These are phyloP conservation scores for Capronia epimyces DNA, from an alignment of 2,329 filamentous ascomycete genomes.

Conservation along the genomic window DNA sequence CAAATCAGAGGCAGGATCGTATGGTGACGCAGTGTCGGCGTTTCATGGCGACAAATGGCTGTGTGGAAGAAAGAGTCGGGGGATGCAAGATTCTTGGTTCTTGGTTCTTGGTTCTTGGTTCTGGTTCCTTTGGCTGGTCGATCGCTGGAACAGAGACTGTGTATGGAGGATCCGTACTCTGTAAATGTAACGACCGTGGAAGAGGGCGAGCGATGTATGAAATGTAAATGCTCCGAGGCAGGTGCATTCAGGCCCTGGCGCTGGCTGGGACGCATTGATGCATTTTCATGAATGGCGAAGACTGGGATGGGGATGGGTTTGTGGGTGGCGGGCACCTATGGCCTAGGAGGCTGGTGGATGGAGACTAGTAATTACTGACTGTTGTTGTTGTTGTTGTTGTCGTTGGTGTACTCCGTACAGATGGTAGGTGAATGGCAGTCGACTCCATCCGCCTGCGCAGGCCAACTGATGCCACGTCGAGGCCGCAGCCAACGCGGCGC, in stretches of 20 bases:
- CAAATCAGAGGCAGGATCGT: conserved; percentile 10
- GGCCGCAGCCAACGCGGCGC: neutral
- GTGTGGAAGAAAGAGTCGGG: neutral
- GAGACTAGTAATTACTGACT: too few relatives aligned
- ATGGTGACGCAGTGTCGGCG: conserved; percentile 17
- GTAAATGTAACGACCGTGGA: too few relatives aligned
- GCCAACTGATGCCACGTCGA: neutral
- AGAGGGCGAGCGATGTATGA: neutral
- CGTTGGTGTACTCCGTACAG: too few relatives aligned
- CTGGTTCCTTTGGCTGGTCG: neutral
- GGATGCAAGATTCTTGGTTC: conserved; percentile 1
- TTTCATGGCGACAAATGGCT: conserved; percentile 10
- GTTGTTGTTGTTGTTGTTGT: too few relatives aligned
- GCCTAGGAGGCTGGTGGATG: neutral
- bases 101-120: neutral
- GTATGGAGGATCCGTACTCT: too few relatives aligned
- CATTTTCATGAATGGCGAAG: neutral
- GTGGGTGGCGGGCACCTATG: neutral
- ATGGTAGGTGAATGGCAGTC: neutral
- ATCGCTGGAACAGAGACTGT: neutral
- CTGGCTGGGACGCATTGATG: neutral
- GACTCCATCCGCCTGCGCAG: neutral
- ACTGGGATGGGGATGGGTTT: neutral
- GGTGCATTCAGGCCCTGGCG: neutral
- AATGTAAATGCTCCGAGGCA: neutral